Conservation (phyloP, 2,329 filamentous ascomycete species). For the Beauveria brongniartii region DNA sequence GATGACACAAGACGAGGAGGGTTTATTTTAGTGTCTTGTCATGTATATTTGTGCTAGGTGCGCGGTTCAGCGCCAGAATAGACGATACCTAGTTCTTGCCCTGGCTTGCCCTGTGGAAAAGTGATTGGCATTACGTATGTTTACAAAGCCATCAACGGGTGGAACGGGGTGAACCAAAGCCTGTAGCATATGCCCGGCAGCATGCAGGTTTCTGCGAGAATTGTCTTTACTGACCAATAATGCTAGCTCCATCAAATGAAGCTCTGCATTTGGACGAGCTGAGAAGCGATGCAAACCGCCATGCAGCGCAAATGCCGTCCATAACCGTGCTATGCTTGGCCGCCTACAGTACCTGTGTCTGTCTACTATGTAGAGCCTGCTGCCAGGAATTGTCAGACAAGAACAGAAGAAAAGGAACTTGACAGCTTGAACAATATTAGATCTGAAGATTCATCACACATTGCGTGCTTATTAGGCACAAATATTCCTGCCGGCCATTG, state of each 20-base stretch:
- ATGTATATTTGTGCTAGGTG: slow-evolving; percentile 9
- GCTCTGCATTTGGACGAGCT: not conserved
- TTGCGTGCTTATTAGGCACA: not conserved
- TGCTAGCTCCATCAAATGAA: not conserved
- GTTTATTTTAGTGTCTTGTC: slow-evolving; percentile 9
- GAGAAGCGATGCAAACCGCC: not conserved
- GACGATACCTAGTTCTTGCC: not conserved
- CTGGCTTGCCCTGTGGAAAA: not conserved
- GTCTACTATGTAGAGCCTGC: not conserved
- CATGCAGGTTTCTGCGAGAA: not conserved
- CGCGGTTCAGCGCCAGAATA: not conserved
- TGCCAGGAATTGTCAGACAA: not conserved
- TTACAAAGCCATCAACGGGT: not conserved
- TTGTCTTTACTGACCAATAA: not conserved
- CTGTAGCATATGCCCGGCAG: not conserved
- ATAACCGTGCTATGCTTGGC: not conserved
- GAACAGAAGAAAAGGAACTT: not conserved
- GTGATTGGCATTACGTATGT: not conserved
- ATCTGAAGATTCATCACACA: no score
- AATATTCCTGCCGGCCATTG: not conserved
- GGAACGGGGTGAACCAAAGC: not conserved
- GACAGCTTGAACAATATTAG: no score
- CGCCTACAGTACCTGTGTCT: slow-evolving; percentile 3
- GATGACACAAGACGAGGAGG: slow-evolving; percentile 2
- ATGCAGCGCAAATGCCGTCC: not conserved